Conservation (phyloP, 495 filamentous ascomycete species). For the Bombardia bombarda region DNA sequence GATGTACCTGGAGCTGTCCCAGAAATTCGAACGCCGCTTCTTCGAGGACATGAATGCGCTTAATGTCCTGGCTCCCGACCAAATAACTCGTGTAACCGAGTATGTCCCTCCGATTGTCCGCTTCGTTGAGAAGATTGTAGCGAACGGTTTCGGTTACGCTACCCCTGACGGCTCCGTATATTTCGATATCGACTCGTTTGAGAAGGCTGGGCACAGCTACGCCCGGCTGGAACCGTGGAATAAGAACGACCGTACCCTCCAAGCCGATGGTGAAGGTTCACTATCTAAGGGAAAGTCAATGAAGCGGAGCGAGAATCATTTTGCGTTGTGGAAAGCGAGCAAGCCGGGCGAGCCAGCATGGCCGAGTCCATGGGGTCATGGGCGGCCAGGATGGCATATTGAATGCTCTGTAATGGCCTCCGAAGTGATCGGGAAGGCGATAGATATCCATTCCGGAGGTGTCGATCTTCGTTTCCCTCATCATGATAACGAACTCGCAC, state of each 20-base stretch:
- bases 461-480: constrained; percentile 75
- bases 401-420: constrained; percentile 83
- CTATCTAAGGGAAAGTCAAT: constrained; percentile 31
- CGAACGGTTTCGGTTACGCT: constrained; percentile 4
- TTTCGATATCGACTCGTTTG: constrained; percentile 65
- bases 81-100: constrained; percentile 4
- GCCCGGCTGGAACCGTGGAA: constrained; percentile 60
- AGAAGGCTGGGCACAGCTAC: constrained; percentile 58
- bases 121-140: constrained; percentile 5
- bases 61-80: constrained; percentile 46
- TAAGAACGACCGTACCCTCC: constrained; percentile 55
- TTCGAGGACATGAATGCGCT: constrained; percentile 60
- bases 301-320: constrained; percentile 54
- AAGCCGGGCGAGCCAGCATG: constrained; percentile 74
- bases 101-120: constrained; percentile 4
- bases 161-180: constrained; percentile 6
- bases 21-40: constrained; percentile 62
- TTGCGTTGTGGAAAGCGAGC: constrained; percentile 72
- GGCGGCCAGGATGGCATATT: constrained; percentile 77
- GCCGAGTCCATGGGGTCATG: constrained; percentile 63
- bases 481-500: constrained; percentile 75
- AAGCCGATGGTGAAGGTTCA: constrained; percentile 71
- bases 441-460: constrained; percentile 76
- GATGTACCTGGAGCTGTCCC: constrained; percentile 61
- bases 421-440: constrained; percentile 55